Conservation (phyloP, 2,329 filamentous ascomycete species). For the Pseudogymnoascus sp. region DNA sequence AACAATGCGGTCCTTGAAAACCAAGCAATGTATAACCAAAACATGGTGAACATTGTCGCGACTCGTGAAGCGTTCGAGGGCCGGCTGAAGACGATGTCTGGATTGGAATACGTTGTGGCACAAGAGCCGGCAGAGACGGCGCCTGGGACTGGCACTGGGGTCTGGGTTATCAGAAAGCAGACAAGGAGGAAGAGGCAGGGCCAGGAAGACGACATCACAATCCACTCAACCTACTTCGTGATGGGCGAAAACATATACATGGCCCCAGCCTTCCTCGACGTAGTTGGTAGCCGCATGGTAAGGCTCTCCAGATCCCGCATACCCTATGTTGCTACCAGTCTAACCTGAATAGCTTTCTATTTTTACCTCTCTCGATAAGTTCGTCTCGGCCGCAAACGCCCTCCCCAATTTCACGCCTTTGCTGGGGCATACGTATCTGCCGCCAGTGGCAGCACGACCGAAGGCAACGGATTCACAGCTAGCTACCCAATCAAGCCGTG, state of each 20-base stretch:
- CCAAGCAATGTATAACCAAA: slow-evolving; percentile 54
- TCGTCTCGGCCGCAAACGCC: slow-evolving; percentile 25
- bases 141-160: slow-evolving; percentile 52
- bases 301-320: slow-evolving; percentile 17
- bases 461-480: slow-evolving; percentile 20
- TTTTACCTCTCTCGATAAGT: slow-evolving; percentile 25
- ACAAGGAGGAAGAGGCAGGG: slow-evolving; percentile 49
- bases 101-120: slow-evolving; percentile 58
- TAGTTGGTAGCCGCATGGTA: slow-evolving; percentile 52
- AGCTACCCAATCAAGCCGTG: slow-evolving; percentile 22
- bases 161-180: slow-evolving; percentile 65
- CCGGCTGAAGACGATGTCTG: slow-evolving; percentile 55
- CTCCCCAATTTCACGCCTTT: slow-evolving; percentile 40
- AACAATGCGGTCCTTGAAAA: slow-evolving; percentile 57
- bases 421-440: slow-evolving; percentile 35
- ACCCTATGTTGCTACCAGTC: slow-evolving; percentile 12
- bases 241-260: slow-evolving; percentile 60
- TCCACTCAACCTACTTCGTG: slow-evolving; percentile 56
- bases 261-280: slow-evolving; percentile 53
- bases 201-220: slow-evolving; percentile 49
- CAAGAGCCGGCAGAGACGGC: slow-evolving; percentile 57
- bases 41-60: slow-evolving; percentile 48
- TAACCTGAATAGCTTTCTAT: slow-evolving; percentile 16
- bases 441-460: slow-evolving; percentile 15
- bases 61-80: slow-evolving; percentile 57